Evolutionary conservation across 1,284 basidiomycete genomes (phyloP).

Genomic region (Rhodotorula mucilaginosa): DNA sequence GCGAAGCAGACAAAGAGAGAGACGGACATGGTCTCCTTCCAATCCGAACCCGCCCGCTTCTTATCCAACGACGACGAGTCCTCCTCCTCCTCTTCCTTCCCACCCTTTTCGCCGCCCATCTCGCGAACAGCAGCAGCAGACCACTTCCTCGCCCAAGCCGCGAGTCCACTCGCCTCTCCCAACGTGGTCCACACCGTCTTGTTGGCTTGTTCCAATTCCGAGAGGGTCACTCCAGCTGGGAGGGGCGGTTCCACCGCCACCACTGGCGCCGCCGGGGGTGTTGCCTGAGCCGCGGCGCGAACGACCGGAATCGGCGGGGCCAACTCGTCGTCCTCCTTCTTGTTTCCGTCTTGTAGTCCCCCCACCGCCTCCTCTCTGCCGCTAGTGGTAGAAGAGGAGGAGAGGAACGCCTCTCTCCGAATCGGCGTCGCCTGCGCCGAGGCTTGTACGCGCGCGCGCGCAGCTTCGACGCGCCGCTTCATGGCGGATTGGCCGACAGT

Average conservation of each 20-base stretch:
- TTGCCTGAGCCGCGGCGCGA: background rate
- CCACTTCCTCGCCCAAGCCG: conserved; percentile 11
- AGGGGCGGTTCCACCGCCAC: background rate
- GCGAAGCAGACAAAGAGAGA: too few relatives aligned
- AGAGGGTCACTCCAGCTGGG: background rate
- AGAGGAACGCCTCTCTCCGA: background rate
- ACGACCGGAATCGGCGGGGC: background rate
- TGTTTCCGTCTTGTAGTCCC: too few relatives aligned
- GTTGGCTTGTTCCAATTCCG: background rate
- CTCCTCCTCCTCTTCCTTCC: background rate
- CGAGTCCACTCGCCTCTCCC: background rate
- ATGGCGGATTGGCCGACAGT: background rate
- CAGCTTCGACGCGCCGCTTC: background rate
- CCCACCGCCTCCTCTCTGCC: background rate
- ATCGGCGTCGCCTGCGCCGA: conserved; percentile 4
- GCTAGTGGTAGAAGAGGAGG: too few relatives aligned
- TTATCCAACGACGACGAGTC: too few relatives aligned
- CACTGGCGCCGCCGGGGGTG: background rate
- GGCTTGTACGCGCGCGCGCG: background rate
- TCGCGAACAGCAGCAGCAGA: background rate
- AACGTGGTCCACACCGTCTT: conserved; percentile 9
- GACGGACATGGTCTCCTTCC: conserved; percentile 22
- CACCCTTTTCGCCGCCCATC: background rate
- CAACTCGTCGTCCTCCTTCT: background rate
- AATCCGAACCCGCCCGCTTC: background rate